These are phyloP conservation scores for Metschnikowia lachancei DNA, from an alignment of 805 yeast genomes.

Conservation along the genomic window DNA sequence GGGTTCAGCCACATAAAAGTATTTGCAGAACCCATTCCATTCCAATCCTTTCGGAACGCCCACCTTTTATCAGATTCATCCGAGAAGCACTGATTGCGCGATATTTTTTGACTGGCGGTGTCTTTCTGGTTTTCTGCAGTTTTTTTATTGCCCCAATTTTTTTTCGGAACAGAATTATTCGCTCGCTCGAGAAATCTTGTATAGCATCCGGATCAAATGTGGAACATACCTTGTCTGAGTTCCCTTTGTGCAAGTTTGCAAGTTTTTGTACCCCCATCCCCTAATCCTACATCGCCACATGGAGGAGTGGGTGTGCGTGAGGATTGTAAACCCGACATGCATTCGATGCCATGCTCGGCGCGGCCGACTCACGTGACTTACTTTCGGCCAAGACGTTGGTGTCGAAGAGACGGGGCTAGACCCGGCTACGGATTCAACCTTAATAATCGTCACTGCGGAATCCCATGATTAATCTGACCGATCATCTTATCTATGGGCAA, in stretches of 20 bases:
- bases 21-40: not conserved
- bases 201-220: not conserved
- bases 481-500: not conserved
- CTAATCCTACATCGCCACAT: not conserved
- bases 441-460: not conserved
- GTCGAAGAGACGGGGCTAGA: conserved; percentile 1
- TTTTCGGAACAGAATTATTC: no score
- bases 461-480: not conserved
- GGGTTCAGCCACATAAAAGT: not conserved
- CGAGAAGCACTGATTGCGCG: not conserved
- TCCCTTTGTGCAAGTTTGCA: not conserved
- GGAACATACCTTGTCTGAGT: not conserved
- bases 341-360: not conserved
- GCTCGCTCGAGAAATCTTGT: no score
- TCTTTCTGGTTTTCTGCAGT: not conserved
- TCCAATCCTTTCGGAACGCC: not conserved
- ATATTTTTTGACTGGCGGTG: not conserved
- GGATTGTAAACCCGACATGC: not conserved
- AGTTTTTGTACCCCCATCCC: not conserved
- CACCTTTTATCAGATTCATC: not conserved
- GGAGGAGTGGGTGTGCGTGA: not conserved
- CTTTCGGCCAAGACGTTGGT: not conserved
- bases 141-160: no score
- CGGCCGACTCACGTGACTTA: conserved; percentile 1
- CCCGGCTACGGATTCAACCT: conserved; percentile 2